A percentile compares a stretch with the other conserved stretches of the same genome.
Evolutionary conservation across 108 stramenopile species (phyloP).

Genomic region (Cylindrotheca fusiformis): DNA sequence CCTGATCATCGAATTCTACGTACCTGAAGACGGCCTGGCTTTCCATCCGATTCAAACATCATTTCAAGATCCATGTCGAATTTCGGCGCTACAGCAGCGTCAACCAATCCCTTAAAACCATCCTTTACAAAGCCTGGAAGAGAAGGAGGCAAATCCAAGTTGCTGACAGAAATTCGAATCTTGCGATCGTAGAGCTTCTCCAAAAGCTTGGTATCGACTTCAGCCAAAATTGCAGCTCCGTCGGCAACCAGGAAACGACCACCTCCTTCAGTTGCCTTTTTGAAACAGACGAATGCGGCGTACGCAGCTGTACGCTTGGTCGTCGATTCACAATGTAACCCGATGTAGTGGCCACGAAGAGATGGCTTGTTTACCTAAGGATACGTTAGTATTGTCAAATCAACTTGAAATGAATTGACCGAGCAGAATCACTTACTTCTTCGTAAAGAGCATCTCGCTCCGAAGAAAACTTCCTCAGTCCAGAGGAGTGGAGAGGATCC

Average conservation of each 20-base stretch:
- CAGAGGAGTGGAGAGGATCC: conserved; percentile 89
- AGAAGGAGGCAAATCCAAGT: conserved; percentile 73
- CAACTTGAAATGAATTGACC: neutral
- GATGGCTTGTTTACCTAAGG: conserved; percentile 85
- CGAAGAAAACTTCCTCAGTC: conserved; percentile 86
- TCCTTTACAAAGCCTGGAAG: conserved; percentile 68
- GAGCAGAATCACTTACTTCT: conserved; percentile 49
- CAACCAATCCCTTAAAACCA: conserved; percentile 69
- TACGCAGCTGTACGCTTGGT: conserved; percentile 90
- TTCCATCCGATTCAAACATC: conserved; percentile 86
- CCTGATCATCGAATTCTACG: conserved; percentile 1
- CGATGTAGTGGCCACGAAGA: conserved; percentile 85
- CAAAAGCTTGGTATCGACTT: conserved; percentile 68
- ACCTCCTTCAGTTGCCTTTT: conserved; percentile 86
- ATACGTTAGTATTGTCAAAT: neutral
- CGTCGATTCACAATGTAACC: conserved; percentile 86
- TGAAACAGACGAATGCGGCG: conserved; percentile 90
- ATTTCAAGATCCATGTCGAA: conserved; percentile 95
- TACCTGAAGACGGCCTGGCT: conserved; percentile 77
- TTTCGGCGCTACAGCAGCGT: conserved; percentile 84
- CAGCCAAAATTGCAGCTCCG: conserved; percentile 84
- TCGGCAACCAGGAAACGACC: conserved; percentile 89
- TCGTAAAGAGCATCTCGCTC: conserved; percentile 90
- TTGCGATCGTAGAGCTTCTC: conserved; percentile 74
- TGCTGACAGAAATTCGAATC: conserved; percentile 83